Evolutionary conservation across 208 protist species (phyloP), one percentile per base, ranked within the genome.

Genomic region (Trypanosoma theileri): DNA sequence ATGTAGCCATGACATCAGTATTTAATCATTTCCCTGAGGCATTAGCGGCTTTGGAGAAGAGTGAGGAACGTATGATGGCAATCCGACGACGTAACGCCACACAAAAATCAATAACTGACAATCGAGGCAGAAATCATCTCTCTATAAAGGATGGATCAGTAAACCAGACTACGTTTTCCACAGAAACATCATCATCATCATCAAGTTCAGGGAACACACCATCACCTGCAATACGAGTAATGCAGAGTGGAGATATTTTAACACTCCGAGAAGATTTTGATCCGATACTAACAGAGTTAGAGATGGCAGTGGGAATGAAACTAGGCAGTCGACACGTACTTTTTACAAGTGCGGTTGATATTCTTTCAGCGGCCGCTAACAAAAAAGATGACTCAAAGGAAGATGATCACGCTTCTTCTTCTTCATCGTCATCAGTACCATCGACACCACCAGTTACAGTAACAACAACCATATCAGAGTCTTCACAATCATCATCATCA

Each of bases 251-350:
- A 19, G 87, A 84, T 56, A 91, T 95, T 45, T 28, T 64, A 12
- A 69, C 71, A 21, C 73, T 95, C 35, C 89, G 89, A n/a, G 89
- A 95, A 50, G 84, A 88, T 68, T 95, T 93, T 64, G 86, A 92
- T 66, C 86, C 89, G 0, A 80, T 95, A 24, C 73, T 95, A 35
- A 77, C 82, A 12, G 72, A 84, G 41, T 75, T 95, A 61, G 86
- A 95, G 68, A 62, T 90, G 54, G 85, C 82, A 7, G 82, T 92
- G 14, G 89, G 89, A 19, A 91, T 93, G 85, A 85, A 85, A 53
- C 79, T 95, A 12, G 89, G 89, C 51, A 92, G 85, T 59, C 84
- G 89, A 40, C 89, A 95, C 70, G 84, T 86, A 12, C 84, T 95
- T 54, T 95, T 95, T 69, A 90, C 89, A 1, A 82, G 75, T 48